phyloP scores from a whole-genome alignment of 305 asterid species.

The Fraxinus paxiana region DNA sequence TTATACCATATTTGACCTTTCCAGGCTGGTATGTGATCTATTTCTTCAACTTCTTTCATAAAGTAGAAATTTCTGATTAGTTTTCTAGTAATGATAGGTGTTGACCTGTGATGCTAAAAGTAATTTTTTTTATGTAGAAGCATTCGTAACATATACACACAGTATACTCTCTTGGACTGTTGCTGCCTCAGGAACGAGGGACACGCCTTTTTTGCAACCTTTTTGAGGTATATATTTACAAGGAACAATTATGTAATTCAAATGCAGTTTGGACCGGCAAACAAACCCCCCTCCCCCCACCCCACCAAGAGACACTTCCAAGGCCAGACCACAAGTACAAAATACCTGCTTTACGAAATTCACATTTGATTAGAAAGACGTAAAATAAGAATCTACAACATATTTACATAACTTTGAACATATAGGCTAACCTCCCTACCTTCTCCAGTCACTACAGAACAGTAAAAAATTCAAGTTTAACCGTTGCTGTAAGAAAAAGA shows the following conservation, averaged over 20 bases:
- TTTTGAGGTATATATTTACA: neutral
- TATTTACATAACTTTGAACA: neutral
- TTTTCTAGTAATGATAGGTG: neutral
- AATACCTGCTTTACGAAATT: neutral
- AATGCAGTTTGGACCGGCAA: neutral
- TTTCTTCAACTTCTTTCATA: neutral
- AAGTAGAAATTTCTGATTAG: neutral
- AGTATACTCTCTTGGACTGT: neutral
- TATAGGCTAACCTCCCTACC: neutral
- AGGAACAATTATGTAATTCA: neutral
- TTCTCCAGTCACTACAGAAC: neutral
- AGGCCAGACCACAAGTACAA: too few relatives aligned
- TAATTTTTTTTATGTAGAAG: neutral
- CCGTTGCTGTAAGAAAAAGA: neutral
- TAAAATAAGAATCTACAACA: neutral
- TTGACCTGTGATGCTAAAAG: neutral
- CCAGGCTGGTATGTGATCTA: neutral
- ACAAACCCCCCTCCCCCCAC: too few relatives aligned
- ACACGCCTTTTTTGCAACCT: neutral
- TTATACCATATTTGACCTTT: too few relatives aligned
- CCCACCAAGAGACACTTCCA: too few relatives aligned
- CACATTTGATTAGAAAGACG: neutral
- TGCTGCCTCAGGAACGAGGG: neutral
- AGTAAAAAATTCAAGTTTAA: neutral
- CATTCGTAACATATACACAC: neutral